Percentiles rank a stretch among this genome's conserved stretches.
These are phyloP conservation scores for Solanum appendiculatum DNA, from an alignment of 257 asterid species.

Conservation along the genomic window DNA sequence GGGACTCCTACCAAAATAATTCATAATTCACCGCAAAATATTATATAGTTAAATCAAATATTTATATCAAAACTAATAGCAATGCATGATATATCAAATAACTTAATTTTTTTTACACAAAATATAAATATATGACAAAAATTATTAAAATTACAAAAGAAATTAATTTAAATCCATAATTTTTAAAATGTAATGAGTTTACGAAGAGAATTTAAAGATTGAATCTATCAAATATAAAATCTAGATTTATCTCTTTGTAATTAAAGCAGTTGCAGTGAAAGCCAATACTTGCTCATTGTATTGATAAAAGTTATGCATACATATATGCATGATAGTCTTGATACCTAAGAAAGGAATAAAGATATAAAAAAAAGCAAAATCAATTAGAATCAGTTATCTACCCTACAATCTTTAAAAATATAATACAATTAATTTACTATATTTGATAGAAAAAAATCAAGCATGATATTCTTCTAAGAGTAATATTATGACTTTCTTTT, in stretches of 20 bases:
- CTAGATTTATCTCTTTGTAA: neutral
- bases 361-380: too few species aligned
- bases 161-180: neutral
- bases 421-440: neutral
- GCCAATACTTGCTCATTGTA: too few species aligned
- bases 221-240: neutral
- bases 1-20: neutral
- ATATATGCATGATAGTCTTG: neutral
- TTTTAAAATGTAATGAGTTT: neutral
- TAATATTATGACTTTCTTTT: neutral
- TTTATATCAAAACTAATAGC: neutral
- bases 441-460: too few species aligned
- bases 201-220: neutral
- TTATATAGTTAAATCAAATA: neutral
- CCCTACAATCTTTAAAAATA: neutral
- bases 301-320: neutral
- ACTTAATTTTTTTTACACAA: neutral
- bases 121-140: neutral
- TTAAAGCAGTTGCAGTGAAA: neutral
- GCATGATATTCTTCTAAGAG: neutral
- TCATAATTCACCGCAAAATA: neutral
- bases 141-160: neutral
- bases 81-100: neutral
- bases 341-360: too few species aligned
- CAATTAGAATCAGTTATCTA: too few species aligned